Percentiles rank a stretch among this genome's conserved stretches.
These are phyloP conservation scores for Acer negundo DNA, from an alignment of 345 rosid species.

Conservation along the genomic window DNA sequence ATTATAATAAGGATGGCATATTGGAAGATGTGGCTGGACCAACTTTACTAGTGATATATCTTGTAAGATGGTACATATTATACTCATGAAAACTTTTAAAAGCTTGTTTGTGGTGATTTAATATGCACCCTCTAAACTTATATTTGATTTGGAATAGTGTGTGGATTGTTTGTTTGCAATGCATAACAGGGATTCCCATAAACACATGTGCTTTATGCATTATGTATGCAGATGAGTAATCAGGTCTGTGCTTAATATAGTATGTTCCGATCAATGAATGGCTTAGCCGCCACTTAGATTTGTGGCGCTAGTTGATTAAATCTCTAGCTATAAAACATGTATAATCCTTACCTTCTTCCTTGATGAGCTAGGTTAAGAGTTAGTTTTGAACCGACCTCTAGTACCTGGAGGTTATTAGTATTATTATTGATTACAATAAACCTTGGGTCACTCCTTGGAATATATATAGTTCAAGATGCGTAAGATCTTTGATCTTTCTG, in stretches of 20 bases:
- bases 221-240: not conserved
- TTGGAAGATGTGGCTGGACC: slow-evolving; percentile 12
- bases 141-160: not conserved
- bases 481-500: not conserved
- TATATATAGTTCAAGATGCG: not conserved
- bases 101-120: slow-evolving; percentile 8
- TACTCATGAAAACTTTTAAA: slow-evolving; percentile 2
- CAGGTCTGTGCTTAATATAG: not conserved
- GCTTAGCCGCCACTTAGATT: not conserved
- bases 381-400: not conserved
- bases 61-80: not conserved
- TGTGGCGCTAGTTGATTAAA: not conserved
- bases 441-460: not conserved
- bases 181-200: not conserved
- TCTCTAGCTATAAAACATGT: not conserved
- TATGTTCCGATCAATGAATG: not conserved
- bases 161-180: not conserved
- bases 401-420: not conserved
- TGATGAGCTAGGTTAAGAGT: not conserved
- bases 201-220: not conserved
- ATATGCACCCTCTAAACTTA: not conserved
- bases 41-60: slow-evolving; percentile 4
- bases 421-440: not conserved
- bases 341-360: not conserved
- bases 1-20: slow-evolving; percentile 19